Conservation (phyloP, 345 rosid genomes). For the Kandelia obovata region DNA sequence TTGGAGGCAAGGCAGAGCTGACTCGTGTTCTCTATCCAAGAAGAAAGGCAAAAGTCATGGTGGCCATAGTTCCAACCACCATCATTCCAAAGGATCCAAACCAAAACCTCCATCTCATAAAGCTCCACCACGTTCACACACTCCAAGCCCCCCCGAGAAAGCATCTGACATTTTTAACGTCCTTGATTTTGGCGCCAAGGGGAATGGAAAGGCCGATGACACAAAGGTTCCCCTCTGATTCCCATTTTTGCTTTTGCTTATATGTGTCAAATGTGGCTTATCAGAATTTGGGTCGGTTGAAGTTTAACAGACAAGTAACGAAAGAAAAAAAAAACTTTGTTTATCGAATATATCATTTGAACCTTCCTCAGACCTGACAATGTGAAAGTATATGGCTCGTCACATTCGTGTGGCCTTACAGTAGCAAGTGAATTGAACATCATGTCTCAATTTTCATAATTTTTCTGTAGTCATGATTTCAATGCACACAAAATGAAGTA, state of each 20-base stretch:
- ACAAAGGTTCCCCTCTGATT: constrained; percentile 42
- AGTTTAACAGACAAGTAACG: too few species aligned
- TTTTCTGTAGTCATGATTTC: neutral
- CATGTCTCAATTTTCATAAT: neutral
- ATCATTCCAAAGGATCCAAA: constrained; percentile 45
- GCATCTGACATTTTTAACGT: constrained; percentile 21
- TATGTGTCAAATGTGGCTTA: neutral
- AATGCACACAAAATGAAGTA: too few species aligned
- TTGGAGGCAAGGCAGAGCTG: constrained; percentile 56
- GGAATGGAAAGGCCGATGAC: constrained; percentile 9
- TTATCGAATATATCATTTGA: too few species aligned
- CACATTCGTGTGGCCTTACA: too few species aligned
- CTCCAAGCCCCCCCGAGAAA: constrained; percentile 36
- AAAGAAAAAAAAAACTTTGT: too few species aligned
- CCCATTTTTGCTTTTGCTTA: neutral
- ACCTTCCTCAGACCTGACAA: too few species aligned
- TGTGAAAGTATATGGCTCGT: too few species aligned
- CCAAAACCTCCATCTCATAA: constrained; percentile 41
- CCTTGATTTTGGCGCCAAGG: constrained; percentile 8
- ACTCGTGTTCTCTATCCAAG: constrained; percentile 43
- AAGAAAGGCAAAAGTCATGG: constrained; percentile 54
- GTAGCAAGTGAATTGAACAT: neutral
- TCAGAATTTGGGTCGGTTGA: too few species aligned
- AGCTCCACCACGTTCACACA: constrained; percentile 11
- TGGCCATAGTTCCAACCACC: constrained; percentile 18